Conservation (phyloP, 257 asterid species). For the Solanum verrucosum region DNA sequence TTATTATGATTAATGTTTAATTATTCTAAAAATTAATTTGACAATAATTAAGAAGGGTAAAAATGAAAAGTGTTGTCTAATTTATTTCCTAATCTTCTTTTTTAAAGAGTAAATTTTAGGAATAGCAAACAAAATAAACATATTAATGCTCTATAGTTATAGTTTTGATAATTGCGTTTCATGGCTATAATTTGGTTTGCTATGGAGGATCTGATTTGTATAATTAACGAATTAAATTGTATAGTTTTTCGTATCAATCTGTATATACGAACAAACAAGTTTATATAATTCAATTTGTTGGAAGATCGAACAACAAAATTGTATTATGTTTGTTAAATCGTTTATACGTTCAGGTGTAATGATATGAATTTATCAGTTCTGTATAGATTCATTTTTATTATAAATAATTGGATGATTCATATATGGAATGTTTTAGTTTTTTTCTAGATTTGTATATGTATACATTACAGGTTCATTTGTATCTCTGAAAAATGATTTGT, state of each 20-base stretch:
- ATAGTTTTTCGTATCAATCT: not conserved
- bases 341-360: too few species aligned
- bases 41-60: not conserved
- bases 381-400: not conserved
- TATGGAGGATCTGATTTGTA: not conserved
- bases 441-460: not conserved
- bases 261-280: too few species aligned
- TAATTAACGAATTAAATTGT: not conserved
- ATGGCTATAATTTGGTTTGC: too few species aligned
- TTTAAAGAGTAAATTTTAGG: too few species aligned
- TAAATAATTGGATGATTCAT: too few species aligned
- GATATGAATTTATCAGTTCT: too few species aligned
- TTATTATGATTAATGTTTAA: too few species aligned
- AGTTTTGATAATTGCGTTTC: too few species aligned
- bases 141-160: too few species aligned
- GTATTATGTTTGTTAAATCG: not conserved
- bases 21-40: not conserved
- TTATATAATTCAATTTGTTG: too few species aligned
- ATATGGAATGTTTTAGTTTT: not conserved
- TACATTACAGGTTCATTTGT: not conserved
- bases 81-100: too few species aligned
- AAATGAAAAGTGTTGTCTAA: not conserved
- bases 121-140: too few species aligned
- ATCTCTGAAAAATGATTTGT: not conserved
- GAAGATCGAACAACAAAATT: not conserved